phyloP scores from a whole-genome alignment of 1,139 yeast genomes.

The Candida albicans region DNA sequence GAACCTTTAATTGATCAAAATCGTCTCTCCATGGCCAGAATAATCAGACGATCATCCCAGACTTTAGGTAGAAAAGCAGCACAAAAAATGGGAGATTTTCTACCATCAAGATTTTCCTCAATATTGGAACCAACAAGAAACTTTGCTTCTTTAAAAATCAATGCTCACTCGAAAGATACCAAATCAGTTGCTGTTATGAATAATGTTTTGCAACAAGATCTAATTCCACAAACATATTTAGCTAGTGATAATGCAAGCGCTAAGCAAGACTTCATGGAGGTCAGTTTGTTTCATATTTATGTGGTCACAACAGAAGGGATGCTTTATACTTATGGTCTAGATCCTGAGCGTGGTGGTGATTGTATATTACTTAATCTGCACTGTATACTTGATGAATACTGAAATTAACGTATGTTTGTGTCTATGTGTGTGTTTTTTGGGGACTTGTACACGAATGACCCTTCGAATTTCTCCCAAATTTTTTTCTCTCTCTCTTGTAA shows the following conservation, averaged over 20 bases:
- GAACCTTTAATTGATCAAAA: slow-evolving; percentile 73
- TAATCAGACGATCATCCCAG: slow-evolving; percentile 59
- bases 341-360: slow-evolving; percentile 91
- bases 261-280: slow-evolving; percentile 35
- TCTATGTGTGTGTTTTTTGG: no score
- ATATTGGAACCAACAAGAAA: slow-evolving; percentile 90
- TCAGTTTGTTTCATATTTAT: slow-evolving; percentile 60
- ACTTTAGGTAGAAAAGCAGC: slow-evolving; percentile 75
- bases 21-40: slow-evolving; percentile 68
- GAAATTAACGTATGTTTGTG: not conserved
- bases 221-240: slow-evolving; percentile 37
- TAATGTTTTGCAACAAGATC: slow-evolving; percentile 40
- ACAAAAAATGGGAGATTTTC: slow-evolving; percentile 81
- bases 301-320: slow-evolving; percentile 89
- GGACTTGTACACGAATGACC: no score
- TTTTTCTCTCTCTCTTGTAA: not conserved
- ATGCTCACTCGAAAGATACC: slow-evolving; percentile 59
- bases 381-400: slow-evolving; percentile 37
- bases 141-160: slow-evolving; percentile 88
- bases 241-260: slow-evolving; percentile 17
- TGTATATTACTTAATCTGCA: slow-evolving; percentile 78
- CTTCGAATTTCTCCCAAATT: not conserved
- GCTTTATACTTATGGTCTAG: slow-evolving; percentile 81
- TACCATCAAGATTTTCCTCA: slow-evolving; percentile 82
- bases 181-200: slow-evolving; percentile 62